A percentile compares a stretch with the other conserved stretches of the same genome.
phyloP scores from a whole-genome alignment of 768 basidiomycete species.

The Leccinum variicolor region DNA sequence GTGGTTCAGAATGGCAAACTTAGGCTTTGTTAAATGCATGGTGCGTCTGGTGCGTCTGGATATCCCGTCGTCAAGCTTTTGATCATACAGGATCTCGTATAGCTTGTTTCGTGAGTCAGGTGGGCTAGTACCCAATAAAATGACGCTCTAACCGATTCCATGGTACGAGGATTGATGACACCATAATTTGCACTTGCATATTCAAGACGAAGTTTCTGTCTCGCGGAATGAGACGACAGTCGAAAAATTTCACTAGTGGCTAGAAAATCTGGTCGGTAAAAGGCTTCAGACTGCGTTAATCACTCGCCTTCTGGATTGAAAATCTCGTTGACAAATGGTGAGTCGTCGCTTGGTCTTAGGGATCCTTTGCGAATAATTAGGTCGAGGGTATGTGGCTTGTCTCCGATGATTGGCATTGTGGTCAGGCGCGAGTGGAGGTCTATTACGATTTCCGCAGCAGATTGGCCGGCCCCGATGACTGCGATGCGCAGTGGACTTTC shows the following conservation, averaged over 20 bases:
- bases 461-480: conserved; percentile 48
- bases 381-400: conserved; percentile 39
- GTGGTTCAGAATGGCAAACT: conserved; percentile 38
- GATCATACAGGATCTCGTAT: conserved; percentile 49
- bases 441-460: conserved; percentile 45
- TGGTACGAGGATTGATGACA: conserved; percentile 47
- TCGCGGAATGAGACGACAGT: conserved; percentile 33
- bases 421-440: conserved; percentile 41
- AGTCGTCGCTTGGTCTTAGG: conserved; percentile 50
- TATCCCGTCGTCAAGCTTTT: conserved; percentile 44
- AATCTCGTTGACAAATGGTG: conserved; percentile 52
- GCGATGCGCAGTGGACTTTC: conserved; percentile 38
- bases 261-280: conserved; percentile 13
- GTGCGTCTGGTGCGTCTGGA: conserved; percentile 28
- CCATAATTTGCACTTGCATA: conserved; percentile 53
- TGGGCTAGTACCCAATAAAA: not conserved
- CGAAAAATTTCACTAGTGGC: conserved; percentile 41
- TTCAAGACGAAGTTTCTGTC: conserved; percentile 38
- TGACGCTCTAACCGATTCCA: conserved; percentile 36
- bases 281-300: not conserved
- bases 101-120: conserved; percentile 30
- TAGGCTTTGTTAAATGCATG: conserved; percentile 17
- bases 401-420: conserved; percentile 24
- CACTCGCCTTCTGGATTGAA: conserved; percentile 47
- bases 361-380: conserved; percentile 51